These are phyloP conservation scores for Saccharum hybrid DNA, from an alignment of 202 grass and related monocot genomes.

Conservation along the genomic window DNA sequence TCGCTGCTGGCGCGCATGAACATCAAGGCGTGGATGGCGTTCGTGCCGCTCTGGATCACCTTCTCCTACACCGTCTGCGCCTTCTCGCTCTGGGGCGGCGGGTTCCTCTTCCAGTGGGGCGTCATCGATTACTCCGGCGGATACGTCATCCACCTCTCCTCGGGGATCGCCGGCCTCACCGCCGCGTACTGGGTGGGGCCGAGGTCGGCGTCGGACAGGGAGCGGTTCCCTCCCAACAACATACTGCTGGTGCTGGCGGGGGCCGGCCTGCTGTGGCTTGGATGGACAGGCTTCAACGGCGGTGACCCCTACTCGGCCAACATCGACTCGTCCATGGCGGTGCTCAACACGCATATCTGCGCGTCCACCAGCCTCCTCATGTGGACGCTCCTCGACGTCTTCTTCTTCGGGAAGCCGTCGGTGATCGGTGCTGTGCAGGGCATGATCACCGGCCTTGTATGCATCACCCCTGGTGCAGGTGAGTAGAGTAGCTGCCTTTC, in stretches of 20 bases:
- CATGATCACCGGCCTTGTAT: conserved; percentile 88
- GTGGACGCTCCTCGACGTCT: conserved; percentile 76
- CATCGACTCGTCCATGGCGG: conserved; percentile 76
- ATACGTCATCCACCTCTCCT: conserved; percentile 77
- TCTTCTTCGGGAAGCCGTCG: conserved; percentile 77
- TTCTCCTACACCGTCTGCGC: conserved; percentile 77
- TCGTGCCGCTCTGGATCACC: conserved; percentile 81
- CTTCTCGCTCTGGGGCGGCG: conserved; percentile 82
- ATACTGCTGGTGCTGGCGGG: conserved; percentile 73
- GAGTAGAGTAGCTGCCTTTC: background rate
- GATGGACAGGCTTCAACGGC: conserved; percentile 84
- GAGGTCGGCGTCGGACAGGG: conserved; percentile 50
- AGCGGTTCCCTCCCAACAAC: conserved; percentile 76
- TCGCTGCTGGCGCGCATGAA: conserved; percentile 74
- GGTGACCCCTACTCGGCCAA: conserved; percentile 75
- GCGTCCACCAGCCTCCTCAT: conserved; percentile 67
- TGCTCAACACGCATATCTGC: conserved; percentile 81
- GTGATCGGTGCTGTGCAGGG: conserved; percentile 79
- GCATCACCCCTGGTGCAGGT: conserved; percentile 87
- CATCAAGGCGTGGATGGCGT: conserved; percentile 82
- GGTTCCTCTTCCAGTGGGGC: conserved; percentile 82
- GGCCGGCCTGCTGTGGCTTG: conserved; percentile 75
- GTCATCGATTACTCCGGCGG: conserved; percentile 80
- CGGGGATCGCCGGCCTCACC: conserved; percentile 64
- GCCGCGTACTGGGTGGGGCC: conserved; percentile 84